Conservation (phyloP, 2,329 filamentous ascomycete genomes). For the Aspergillus fumigatiaffinis region DNA sequence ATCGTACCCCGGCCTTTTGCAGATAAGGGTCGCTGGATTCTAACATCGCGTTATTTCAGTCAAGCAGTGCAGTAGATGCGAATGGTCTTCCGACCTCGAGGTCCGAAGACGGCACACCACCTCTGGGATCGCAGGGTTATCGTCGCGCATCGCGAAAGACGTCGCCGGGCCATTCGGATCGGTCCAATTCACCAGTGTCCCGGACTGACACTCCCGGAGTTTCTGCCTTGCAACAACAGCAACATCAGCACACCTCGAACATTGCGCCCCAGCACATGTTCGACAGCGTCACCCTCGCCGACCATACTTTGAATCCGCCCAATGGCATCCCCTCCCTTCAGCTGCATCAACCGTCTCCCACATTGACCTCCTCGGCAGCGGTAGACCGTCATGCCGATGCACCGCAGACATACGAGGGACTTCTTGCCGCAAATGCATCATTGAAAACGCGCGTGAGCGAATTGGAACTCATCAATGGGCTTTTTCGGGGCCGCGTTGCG, state of each 20-base stretch:
- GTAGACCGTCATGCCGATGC: constrained; percentile 62
- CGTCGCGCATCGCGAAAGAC: constrained; percentile 67
- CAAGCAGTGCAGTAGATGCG: constrained; percentile 42
- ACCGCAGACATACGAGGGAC: constrained; percentile 73
- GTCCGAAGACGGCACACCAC: constrained; percentile 54
- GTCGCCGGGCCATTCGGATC: constrained; percentile 68
- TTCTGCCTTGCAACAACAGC: constrained; percentile 36
- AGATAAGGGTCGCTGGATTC: constrained; percentile 20
- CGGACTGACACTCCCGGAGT: constrained; percentile 74
- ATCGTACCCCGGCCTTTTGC: constrained; percentile 7
- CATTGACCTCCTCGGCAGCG: constrained; percentile 52
- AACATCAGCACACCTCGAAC: constrained; percentile 61
- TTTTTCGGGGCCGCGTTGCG: constrained; percentile 70
- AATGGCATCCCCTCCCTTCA: constrained; percentile 50
- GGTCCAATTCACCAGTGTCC: constrained; percentile 72
- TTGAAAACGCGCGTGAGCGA: constrained; percentile 95
- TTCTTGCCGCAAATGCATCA: constrained; percentile 74
- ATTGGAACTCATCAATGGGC: constrained; percentile 87
- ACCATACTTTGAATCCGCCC: constrained; percentile 61
- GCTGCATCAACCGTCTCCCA: constrained; percentile 56
- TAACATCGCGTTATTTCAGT: constrained; percentile 28
- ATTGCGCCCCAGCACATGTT: constrained; percentile 76
- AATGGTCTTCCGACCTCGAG: constrained; percentile 58
- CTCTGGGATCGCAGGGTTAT: constrained; percentile 55
- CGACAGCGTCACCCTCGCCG: constrained; percentile 64